A percentile compares a stretch with the other conserved stretches of the same genome.
phyloP scores from a whole-genome alignment of 495 filamentous ascomycete species.

The Evansstolkia leycettana region DNA sequence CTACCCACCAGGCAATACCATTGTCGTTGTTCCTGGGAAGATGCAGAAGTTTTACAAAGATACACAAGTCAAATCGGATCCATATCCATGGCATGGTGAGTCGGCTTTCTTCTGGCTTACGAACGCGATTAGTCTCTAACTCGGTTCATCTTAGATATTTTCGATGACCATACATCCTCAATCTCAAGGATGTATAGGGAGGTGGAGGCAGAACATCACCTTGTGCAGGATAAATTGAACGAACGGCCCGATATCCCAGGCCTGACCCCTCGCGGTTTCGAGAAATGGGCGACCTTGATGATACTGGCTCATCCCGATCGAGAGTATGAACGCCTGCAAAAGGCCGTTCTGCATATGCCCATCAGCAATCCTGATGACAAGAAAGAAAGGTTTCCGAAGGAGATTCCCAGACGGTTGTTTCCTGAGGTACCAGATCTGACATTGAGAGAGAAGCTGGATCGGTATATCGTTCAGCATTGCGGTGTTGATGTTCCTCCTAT shows the following conservation, averaged over 20 bases:
- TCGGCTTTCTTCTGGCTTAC: constrained; percentile 2
- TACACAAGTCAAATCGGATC: constrained; percentile 48
- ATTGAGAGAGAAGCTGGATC: constrained; percentile 29
- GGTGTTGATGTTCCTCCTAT: constrained; percentile 34
- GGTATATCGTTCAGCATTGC: constrained; percentile 34
- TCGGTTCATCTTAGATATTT: constrained; percentile 26
- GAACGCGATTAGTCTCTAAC: constrained; percentile 2
- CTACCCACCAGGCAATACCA: constrained; percentile 55
- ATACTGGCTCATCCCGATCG: constrained; percentile 68
- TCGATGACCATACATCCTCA: constrained; percentile 39
- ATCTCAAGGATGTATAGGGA: constrained; percentile 66
- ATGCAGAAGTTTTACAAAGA: constrained; percentile 66
- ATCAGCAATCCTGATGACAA: constrained; percentile 61
- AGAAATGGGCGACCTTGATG: constrained; percentile 60
- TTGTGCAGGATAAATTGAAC: constrained; percentile 51
- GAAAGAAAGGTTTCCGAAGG: constrained; percentile 67
- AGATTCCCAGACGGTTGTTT: constrained; percentile 62
- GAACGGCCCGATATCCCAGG: constrained; percentile 59
- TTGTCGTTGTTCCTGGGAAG: constrained; percentile 75
- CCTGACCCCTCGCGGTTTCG: constrained; percentile 70
- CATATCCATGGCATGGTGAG: constrained; percentile 54
- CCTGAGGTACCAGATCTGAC: constrained; percentile 34
- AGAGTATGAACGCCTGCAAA: constrained; percentile 64
- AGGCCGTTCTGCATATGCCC: constrained; percentile 60
- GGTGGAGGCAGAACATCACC: constrained; percentile 67